Evolutionary conservation across 2,329 filamentous ascomycete species (phyloP).

Genomic region (Curvularia hawaiiensis): DNA sequence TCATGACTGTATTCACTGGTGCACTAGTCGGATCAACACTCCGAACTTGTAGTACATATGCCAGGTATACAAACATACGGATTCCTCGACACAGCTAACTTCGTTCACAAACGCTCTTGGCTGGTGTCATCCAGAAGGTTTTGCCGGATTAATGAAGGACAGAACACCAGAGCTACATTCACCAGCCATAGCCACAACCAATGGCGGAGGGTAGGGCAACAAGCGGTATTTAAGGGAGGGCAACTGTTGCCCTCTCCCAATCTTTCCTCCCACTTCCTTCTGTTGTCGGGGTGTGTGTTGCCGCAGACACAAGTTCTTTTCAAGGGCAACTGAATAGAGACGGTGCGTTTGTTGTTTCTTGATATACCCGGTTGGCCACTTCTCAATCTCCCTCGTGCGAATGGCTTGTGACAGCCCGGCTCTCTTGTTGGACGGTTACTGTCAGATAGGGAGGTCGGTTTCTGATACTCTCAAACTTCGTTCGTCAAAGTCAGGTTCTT

Average conservation of each 20-base stretch:
- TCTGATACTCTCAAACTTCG: neutral
- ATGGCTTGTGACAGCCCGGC: neutral
- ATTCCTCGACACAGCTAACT: neutral
- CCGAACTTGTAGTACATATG: neutral
- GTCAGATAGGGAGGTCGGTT: neutral
- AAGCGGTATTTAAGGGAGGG: too few relatives aligned
- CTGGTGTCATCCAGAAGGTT: neutral
- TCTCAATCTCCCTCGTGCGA: neutral
- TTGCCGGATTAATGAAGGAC: too few relatives aligned
- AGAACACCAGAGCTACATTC: too few relatives aligned
- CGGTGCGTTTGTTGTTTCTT: neutral
- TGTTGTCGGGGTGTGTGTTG: neutral
- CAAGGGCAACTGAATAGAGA: neutral
- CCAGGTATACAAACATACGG: neutral
- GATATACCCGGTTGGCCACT: neutral
- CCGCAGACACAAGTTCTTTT: neutral
- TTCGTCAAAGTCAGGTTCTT: neutral
- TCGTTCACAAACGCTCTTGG: neutral
- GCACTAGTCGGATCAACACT: too few relatives aligned
- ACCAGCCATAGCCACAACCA: too few relatives aligned
- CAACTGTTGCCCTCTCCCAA: too few relatives aligned
- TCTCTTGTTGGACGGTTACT: neutral
- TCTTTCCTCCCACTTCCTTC: too few relatives aligned
- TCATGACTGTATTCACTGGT: neutral
- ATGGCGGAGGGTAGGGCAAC: too few relatives aligned